Base-by-base conservation (phyloP, 495 filamentous ascomycete genomes). In the Podospora comata region DNA sequence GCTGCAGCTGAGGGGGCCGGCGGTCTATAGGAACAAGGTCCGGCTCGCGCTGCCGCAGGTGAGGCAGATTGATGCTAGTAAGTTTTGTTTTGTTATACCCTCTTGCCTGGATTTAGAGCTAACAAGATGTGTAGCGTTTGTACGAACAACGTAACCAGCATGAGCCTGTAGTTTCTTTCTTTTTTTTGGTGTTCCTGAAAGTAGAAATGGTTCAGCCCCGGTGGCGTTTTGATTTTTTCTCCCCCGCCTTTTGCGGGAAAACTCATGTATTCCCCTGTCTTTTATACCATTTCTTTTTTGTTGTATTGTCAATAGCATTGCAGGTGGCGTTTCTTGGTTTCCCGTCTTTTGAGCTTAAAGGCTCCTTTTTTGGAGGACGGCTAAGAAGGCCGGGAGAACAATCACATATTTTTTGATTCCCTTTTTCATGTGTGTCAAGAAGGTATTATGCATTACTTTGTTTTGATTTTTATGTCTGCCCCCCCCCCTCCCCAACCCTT, bases 61-160 rank as follows among this genome's bases (percentile, higher is more conserved):
- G 32, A 82, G 85, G 77, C 91, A 99, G 84, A 97, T 99, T 75
- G 95, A 99, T 87, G 95, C 95, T 34, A 96, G 95, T 97, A 84
- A 86, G 94, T 92, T 70, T 48, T 48, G 3, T 48, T 48, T 48
- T 23, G 23, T 23, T 23, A 1, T 23, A 23, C 30, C 30, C 5
- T 20, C 39, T n/a, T 6, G 11, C 4, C 7, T 19, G 27, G 23
- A 11, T 5, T 26, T 55, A 4, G 4, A 5, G 48, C 82, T 83
- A 68, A 82, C 75, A 67, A 82, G 68, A 69, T 27, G 73, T 64
- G 81, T 80, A 79, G 78, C 77, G 44, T 82, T 74, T 70, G 79
- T 83, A 66, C 70, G 72, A 16, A 55, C 70, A 56, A 57, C 53
- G 23, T 72, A 56, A 44, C 15, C 58, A 20, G 16, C 20, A 30